phyloP scores from a whole-genome alignment of 2,329 filamentous ascomycete species.

The Ophiosphaerella korrae region DNA sequence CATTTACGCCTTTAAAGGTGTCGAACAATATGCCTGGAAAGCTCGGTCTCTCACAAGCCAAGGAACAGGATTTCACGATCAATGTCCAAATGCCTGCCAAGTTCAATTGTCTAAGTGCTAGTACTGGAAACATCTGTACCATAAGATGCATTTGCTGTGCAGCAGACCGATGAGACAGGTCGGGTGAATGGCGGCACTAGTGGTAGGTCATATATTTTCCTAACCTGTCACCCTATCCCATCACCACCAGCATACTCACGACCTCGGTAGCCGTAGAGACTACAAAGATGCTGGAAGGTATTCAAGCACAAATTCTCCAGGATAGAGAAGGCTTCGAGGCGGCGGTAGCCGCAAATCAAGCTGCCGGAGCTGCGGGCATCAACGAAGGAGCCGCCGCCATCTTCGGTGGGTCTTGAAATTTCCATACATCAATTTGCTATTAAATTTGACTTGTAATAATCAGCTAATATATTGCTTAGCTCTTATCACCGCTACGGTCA shows the following conservation, averaged over 20 bases:
- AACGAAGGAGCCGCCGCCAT: constrained; percentile 47
- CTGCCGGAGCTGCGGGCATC: constrained; percentile 47
- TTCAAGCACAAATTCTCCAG: constrained; percentile 56
- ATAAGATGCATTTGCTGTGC: constrained; percentile 65
- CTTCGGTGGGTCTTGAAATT: constrained; percentile 42
- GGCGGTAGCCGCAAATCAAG: constrained; percentile 54
- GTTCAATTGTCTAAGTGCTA: constrained; percentile 57
- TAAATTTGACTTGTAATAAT: neutral
- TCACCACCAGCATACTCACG: constrained; percentile 26
- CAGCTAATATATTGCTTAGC: constrained; percentile 16
- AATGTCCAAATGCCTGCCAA: constrained; percentile 62
- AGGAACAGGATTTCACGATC: constrained; percentile 62
- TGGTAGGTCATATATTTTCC: constrained; percentile 25
- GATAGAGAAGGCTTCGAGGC: constrained; percentile 59
- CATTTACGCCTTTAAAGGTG: constrained; percentile 58
- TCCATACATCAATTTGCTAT: neutral
- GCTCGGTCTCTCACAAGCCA: constrained; percentile 63
- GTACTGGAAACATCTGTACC: constrained; percentile 66
- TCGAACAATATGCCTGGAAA: constrained; percentile 64
- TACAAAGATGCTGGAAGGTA: constrained; percentile 50
- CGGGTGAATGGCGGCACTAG: constrained; percentile 29
- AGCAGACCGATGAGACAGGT: constrained; percentile 56
- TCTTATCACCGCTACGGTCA: constrained; percentile 21
- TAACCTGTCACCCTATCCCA: constrained; percentile 1
- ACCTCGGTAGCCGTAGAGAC: constrained; percentile 51